phyloP scores from a whole-genome alignment of 495 filamentous ascomycete genomes.

The Talaromyces ruber region DNA sequence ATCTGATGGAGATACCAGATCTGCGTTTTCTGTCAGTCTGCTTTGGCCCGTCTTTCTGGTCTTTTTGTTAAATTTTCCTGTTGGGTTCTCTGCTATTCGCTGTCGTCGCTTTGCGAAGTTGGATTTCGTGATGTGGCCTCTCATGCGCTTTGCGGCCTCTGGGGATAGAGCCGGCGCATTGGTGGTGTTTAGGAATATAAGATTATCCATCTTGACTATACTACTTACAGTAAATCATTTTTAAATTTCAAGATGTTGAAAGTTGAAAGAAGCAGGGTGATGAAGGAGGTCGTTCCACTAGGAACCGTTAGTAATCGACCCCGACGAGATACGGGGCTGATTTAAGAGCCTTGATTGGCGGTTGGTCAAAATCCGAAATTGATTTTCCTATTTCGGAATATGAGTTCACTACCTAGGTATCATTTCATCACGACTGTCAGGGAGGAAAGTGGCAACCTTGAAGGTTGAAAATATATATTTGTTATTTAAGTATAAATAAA shows the following conservation, averaged over 20 bases:
- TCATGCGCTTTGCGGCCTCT: constrained; percentile 11
- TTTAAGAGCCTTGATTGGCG: neutral
- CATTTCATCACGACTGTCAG: neutral
- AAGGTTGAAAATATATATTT: too few species aligned
- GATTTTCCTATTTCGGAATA: constrained; percentile 4
- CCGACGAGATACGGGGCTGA: neutral
- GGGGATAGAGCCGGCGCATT: constrained; percentile 10
- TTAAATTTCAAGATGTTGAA: neutral
- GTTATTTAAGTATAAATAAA: neutral
- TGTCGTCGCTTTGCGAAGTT: constrained; percentile 19
- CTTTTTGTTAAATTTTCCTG: neutral
- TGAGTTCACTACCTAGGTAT: neutral
- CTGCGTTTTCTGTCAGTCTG: neutral
- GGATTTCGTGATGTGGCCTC: constrained; percentile 15
- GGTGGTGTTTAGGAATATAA: neutral
- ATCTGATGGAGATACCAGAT: neutral
- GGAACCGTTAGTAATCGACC: neutral
- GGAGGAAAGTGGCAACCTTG: too few species aligned
- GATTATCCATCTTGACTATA: neutral
- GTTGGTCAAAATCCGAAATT: neutral
- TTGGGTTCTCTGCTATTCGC: neutral
- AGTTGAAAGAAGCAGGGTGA: neutral
- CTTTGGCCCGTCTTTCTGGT: neutral
- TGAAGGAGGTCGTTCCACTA: neutral
- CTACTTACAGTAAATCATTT: neutral